Percentiles rank a stretch among this genome's conserved stretches.
phyloP scores from a whole-genome alignment of 805 yeast species.

The Wickerhamiella domercqiae region DNA sequence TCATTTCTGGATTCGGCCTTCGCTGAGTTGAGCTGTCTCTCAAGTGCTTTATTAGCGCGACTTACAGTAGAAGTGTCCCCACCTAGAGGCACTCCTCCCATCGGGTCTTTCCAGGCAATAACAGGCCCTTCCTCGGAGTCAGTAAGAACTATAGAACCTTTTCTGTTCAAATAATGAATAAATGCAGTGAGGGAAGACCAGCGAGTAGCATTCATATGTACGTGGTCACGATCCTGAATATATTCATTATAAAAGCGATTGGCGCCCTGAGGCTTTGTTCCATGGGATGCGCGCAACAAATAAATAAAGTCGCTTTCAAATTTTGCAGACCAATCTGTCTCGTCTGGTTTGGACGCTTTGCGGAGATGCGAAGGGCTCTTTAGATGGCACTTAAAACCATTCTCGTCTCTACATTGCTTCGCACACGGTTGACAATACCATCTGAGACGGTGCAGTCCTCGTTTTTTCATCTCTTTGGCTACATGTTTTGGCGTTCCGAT shows the following conservation, averaged over 20 bases:
- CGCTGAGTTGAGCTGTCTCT: conserved; percentile 1
- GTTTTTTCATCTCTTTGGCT: conserved; percentile 61
- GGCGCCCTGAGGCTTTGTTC: conserved; percentile 63
- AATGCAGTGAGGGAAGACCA: conserved; percentile 62
- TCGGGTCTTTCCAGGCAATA: conserved; percentile 36
- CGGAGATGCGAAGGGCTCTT: conserved; percentile 62
- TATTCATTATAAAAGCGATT: conserved; percentile 84
- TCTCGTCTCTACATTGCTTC: conserved; percentile 90
- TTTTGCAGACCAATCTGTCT: conserved; percentile 37
- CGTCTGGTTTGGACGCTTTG: conserved; percentile 34
- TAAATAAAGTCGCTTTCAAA: conserved; percentile 53
- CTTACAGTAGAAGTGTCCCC: neutral
- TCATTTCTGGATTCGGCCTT: neutral
- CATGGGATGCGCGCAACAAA: conserved; percentile 53
- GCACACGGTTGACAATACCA: conserved; percentile 84
- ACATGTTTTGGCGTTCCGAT: conserved; percentile 52
- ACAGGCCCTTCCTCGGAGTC: conserved; percentile 28
- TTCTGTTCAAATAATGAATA: conserved; percentile 40
- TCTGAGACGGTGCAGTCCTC: conserved; percentile 70
- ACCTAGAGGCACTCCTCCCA: neutral
- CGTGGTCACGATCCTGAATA: conserved; percentile 65
- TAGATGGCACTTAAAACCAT: conserved; percentile 87
- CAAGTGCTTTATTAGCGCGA: neutral
- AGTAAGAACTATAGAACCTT: conserved; percentile 40
- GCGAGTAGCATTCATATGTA: conserved; percentile 80